A percentile compares a stretch with the other conserved stretches of the same genome.
phyloP scores from a whole-genome alignment of 768 basidiomycete species.

The Imleria badia region DNA sequence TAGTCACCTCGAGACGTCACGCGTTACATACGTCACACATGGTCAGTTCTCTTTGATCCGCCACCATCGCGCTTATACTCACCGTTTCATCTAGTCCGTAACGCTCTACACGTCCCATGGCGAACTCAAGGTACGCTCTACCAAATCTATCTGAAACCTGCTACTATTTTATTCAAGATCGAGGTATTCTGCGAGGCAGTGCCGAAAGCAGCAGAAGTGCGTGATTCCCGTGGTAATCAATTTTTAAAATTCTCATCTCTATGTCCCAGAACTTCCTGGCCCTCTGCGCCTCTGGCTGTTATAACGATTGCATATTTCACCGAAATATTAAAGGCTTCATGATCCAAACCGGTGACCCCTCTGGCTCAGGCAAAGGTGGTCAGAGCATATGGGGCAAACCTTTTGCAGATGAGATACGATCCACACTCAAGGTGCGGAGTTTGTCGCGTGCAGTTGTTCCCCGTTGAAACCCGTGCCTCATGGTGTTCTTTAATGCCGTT shows the following conservation, averaged over 20 bases:
- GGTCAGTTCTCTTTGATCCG: conserved; percentile 25
- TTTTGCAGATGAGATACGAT: conserved; percentile 89
- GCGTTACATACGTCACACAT: conserved; percentile 30
- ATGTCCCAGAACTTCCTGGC: conserved; percentile 85
- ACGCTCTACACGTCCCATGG: conserved; percentile 94
- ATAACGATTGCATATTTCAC: conserved; percentile 84
- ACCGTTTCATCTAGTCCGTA: conserved; percentile 62
- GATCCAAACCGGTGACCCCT: conserved; percentile 89
- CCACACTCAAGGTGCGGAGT: conserved; percentile 80
- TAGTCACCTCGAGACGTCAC: conserved; percentile 14
- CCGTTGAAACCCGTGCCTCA: not conserved
- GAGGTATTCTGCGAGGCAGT: conserved; percentile 98
- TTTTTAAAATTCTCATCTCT: not conserved
- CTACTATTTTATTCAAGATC: conserved; percentile 50
- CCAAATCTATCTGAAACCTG: not conserved
- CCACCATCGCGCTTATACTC: conserved; percentile 24
- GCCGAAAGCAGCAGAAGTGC: conserved; percentile 93
- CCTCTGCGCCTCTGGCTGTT: conserved; percentile 86
- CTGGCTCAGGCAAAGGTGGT: conserved; percentile 91
- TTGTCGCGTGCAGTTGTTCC: not conserved
- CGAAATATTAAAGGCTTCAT: conserved; percentile 97
- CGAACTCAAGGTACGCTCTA: conserved; percentile 76
- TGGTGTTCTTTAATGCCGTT: not conserved
- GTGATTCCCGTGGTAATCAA: conserved; percentile 1
- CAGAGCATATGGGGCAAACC: conserved; percentile 95